Conservation (phyloP, 2,329 filamentous ascomycete genomes). For the Zymoseptoria tritici region DNA sequence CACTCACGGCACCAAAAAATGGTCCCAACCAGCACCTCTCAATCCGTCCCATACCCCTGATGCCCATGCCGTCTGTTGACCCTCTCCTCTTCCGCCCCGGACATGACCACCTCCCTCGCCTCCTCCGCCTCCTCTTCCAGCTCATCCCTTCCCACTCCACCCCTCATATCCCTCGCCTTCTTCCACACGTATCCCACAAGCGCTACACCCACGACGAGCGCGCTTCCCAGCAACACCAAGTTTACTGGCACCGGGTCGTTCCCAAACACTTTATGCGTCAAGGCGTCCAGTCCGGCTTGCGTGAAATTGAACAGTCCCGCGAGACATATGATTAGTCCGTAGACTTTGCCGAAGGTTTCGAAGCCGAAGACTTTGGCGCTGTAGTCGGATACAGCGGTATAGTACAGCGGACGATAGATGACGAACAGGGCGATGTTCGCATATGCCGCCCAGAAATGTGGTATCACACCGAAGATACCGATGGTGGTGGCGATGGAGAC, state of each 20-base stretch:
- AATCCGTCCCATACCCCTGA: constrained; percentile 24
- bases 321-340: constrained; percentile 80
- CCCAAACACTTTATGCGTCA: constrained; percentile 65
- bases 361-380: constrained; percentile 89
- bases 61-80: constrained; percentile 24
- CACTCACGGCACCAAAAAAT: neutral
- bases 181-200: constrained; percentile 61
- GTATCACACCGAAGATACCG: constrained; percentile 67
- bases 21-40: neutral
- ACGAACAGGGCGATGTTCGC: constrained; percentile 72
- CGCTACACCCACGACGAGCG: constrained; percentile 54
- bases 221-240: constrained; percentile 54
- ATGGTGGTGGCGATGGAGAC: constrained; percentile 66
- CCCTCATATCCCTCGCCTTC: constrained; percentile 32
- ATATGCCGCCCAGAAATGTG: constrained; percentile 65
- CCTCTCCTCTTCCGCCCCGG: constrained; percentile 23
- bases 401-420: constrained; percentile 80
- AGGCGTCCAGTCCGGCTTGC: constrained; percentile 69
- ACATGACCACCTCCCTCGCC: constrained; percentile 34
- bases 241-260: constrained; percentile 74
- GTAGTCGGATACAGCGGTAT: constrained; percentile 83
- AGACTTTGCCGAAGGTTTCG: constrained; percentile 87
- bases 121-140: constrained; percentile 40
- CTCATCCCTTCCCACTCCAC: constrained; percentile 34
- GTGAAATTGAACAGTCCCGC: constrained; percentile 78